Base-by-base conservation (phyloP, 805 yeast genomes). In the Crinitomyces ghanaensis region DNA sequence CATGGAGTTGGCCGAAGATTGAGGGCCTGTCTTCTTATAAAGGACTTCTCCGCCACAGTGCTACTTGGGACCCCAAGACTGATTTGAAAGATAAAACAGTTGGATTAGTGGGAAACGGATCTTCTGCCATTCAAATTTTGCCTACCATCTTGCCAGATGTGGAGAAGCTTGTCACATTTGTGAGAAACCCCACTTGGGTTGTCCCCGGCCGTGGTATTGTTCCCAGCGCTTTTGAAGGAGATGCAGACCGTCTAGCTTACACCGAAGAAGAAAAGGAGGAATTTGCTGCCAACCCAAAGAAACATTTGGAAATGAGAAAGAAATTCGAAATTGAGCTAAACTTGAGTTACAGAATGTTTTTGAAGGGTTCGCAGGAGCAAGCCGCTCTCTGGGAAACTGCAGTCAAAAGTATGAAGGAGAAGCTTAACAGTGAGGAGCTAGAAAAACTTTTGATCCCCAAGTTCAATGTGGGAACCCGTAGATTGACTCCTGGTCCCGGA, bases 1-100 rank as follows among this genome's bases (percentile, higher is more conserved):
- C 45, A 7, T 53, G 55, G 39, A 40, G 44, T n/a, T 34, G 49
- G 26, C 36, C 35, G 4, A 33, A 42, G 18, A 13, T 40, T 9
- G 29, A 26, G 7, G 45, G 45, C 2, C 28, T 42, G 12, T 26
- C 28, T 14, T 36, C 19, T n/a, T 42, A 40, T 29, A 23, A 40
- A 31, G 45, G 45, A 11, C 23, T 39, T 4, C 34, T 27, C 14
- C 16, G 30, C 19, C 45, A 42, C 32, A 30, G 44, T 3, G 45
- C 42, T n/a, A 22, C 33, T 5, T 42, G 45, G 45, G 35, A 38
- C 15, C 40, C 37, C 14, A 29, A 37, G 3, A 36, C 31, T 2
- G 33, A 28, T 7, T 25, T 37, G 14, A 21, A 18, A 9, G 33
- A 35, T 32, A 42, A 42, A 21, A 26, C 40, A 18, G 39, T 42